Conservation (phyloP, 2,329 filamentous ascomycete species). For the Fusarium papillatum region DNA sequence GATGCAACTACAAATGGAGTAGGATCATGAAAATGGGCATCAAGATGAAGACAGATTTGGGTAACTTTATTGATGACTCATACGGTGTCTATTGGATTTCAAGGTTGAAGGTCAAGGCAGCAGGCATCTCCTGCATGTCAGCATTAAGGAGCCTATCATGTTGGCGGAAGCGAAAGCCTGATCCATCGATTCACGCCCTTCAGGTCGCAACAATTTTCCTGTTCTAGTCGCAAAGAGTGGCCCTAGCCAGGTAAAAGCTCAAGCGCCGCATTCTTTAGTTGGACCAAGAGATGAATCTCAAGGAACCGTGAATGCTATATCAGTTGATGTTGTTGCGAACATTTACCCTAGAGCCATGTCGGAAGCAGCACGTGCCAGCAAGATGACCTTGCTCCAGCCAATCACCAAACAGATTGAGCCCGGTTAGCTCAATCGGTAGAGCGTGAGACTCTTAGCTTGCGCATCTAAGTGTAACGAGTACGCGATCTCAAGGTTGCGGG, state of each 20-base stretch:
- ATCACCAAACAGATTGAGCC: conserved; percentile 15
- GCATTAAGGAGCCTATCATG: background rate
- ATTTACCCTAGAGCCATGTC: background rate
- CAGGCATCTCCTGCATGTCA: background rate
- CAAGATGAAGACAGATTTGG: background rate
- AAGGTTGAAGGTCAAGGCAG: background rate
- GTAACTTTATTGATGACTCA: background rate
- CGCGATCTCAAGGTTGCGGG: conserved; percentile 68
- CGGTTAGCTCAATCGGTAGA: conserved; percentile 61
- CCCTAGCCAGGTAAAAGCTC: too few species aligned
- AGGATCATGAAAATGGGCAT: background rate
- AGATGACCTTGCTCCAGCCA: background rate
- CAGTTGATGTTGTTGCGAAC: too few species aligned
- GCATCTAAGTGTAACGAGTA: conserved; percentile 29
- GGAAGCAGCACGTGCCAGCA: background rate
- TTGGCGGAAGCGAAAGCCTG: background rate
- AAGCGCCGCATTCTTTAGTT: too few species aligned
- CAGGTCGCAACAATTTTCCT: background rate
- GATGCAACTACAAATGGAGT: background rate
- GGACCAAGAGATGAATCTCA: too few species aligned
- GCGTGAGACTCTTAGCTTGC: conserved; percentile 73
- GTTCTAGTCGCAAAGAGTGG: background rate
- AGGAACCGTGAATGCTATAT: too few species aligned
- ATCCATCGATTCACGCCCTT: background rate
- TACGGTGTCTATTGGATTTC: background rate